These are phyloP conservation scores for Talaromyces stipitatus DNA, from an alignment of 495 filamentous ascomycete species.

Conservation along the genomic window DNA sequence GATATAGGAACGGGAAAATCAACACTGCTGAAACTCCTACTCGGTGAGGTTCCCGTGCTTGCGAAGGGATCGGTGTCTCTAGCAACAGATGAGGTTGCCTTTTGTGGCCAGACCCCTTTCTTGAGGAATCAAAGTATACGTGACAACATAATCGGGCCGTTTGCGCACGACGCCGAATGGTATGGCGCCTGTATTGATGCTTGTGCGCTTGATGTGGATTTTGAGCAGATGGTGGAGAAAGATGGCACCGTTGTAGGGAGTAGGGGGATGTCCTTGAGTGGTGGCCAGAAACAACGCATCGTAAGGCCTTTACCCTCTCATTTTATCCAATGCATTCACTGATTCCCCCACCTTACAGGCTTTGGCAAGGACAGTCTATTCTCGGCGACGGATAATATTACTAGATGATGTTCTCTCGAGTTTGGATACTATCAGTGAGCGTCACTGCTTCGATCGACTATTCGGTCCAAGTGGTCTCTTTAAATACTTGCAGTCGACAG, in stretches of 20 bases:
- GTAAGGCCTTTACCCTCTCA: neutral
- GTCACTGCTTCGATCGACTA: conserved; percentile 48
- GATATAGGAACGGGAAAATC: conserved; percentile 7
- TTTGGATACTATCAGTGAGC: conserved; percentile 52
- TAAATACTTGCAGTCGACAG: conserved; percentile 35
- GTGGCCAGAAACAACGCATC: conserved; percentile 55
- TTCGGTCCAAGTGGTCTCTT: conserved; percentile 47
- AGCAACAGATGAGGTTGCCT: conserved; percentile 19
- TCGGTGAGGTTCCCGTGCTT: conserved; percentile 37
- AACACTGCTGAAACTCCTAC: conserved; percentile 25
- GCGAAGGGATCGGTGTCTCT: conserved; percentile 18
- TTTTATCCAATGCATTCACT: conserved; percentile 19
- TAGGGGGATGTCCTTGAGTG: conserved; percentile 55
- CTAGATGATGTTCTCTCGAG: conserved; percentile 55
- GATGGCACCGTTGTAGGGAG: conserved; percentile 59
- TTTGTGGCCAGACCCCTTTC: conserved; percentile 31
- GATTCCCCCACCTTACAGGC: too few relatives aligned
- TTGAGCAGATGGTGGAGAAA: conserved; percentile 48
- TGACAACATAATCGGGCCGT: conserved; percentile 18
- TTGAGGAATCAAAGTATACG: conserved; percentile 28
- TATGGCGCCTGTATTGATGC: conserved; percentile 48
- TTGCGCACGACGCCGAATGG: conserved; percentile 18
- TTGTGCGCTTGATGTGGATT: conserved; percentile 52
- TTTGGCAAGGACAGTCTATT: conserved; percentile 51
- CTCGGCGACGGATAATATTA: conserved; percentile 41